Evolutionary conservation across 139 green algal genomes (phyloP), one percentile per base, ranked within the genome.

Genomic region (Volvox reticuliferus): DNA sequence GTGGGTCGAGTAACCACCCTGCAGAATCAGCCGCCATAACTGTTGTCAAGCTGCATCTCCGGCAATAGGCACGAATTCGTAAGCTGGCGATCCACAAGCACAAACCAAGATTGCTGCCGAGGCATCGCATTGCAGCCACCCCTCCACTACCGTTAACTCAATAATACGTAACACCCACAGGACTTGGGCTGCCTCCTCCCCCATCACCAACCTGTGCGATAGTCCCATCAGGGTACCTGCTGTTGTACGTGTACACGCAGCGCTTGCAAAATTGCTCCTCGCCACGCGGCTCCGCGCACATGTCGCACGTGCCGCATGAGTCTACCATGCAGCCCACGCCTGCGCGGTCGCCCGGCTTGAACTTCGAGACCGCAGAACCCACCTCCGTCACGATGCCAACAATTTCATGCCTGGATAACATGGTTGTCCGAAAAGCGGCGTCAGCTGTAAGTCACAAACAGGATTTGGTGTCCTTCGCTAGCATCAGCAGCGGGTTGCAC

Each of bases 311-410:
- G 37, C 83, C 71, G 95, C 97, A 98, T n/a, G 89, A 91, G 89
- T 95, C 88, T 18, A 99, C 95, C 88, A 98, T 95, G 93, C 95
- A 97, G 55, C 97, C 97, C 30, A 99, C 94, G 26, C 94, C 97
- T 0, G 92, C 97, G 0, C 91, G 85, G 91, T 99, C 94, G 62
- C 97, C 97, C 3, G 94, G 89, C 93, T 97, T 96, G 94, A 98
- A 98, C 35, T 96, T 94, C 68, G 79, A 92, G 0, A 94, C 92
- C 18, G 65, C 67, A 0, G 73, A 5, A 69, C 94, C 85, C 2
- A 98, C 95, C 87, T 98, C 94, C 0, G 92, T 96, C 28, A 99
- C 96, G 26, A 98, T 95, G 79, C 97, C 97, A 21, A 96, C 94
- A 77, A 99, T 97, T 94, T 99, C 97, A 83, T 98, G 97, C 18